Percentiles rank a stretch among this genome's conserved stretches.
These are phyloP conservation scores for Hyaloscypha bicolor DNA, from an alignment of 495 filamentous ascomycete genomes.

Conservation along the genomic window DNA sequence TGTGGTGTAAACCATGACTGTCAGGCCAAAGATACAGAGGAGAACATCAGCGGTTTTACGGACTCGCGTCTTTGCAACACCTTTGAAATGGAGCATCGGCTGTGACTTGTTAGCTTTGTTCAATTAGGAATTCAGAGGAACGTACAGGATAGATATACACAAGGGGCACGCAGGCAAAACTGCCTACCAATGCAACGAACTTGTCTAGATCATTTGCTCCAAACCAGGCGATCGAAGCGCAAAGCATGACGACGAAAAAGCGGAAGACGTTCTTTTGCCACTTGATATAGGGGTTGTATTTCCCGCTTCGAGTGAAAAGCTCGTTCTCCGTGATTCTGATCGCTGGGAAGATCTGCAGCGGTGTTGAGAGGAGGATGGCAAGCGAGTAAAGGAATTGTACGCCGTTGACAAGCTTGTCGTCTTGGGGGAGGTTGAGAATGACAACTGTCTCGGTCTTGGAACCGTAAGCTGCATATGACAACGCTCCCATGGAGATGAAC, in stretches of 20 bases:
- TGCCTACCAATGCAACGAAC: conserved; percentile 93
- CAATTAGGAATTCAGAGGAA: background rate
- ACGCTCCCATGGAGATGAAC: conserved; percentile 86
- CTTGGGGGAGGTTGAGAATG: conserved; percentile 93
- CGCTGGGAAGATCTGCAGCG: conserved; percentile 94
- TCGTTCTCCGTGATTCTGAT: conserved; percentile 76
- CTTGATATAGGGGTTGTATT: conserved; percentile 94
- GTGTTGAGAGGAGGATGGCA: conserved; percentile 91
- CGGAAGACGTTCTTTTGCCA: conserved; percentile 98
- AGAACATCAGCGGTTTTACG: conserved; percentile 70
- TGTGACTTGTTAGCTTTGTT: conserved; percentile 36
- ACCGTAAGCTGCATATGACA: conserved; percentile 96
- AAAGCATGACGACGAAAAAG: conserved; percentile 85
- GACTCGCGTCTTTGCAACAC: conserved; percentile 64
- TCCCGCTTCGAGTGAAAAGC: conserved; percentile 76
- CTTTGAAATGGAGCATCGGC: conserved; percentile 87
- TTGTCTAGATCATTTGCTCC: conserved; percentile 95
- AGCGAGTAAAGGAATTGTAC: conserved; percentile 95
- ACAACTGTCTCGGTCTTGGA: conserved; percentile 94
- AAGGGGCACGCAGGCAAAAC: conserved; percentile 95
- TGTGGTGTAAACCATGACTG: conserved; percentile 91
- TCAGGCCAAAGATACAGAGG: conserved; percentile 77
- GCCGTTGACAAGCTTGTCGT: conserved; percentile 91
- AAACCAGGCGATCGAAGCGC: conserved; percentile 84
- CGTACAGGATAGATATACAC: conserved; percentile 96